Base-by-base conservation (phyloP, 2,329 filamentous ascomycete species). In the Venturia oleaginea region DNA sequence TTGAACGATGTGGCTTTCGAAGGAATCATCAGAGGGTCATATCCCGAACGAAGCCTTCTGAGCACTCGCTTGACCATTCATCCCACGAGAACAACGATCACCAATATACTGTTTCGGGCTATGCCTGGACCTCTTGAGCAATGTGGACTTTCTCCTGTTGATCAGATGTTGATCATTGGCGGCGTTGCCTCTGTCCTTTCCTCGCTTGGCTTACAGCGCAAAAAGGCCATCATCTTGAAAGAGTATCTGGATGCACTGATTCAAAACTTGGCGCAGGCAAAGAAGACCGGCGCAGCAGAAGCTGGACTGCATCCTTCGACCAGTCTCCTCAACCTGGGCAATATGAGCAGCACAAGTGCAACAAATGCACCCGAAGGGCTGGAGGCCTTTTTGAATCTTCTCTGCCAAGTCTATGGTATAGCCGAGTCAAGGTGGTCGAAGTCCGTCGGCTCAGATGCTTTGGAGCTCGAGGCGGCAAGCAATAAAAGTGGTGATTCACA, bases 251-350 rank as follows among this genome's bases (percentile, higher is more conserved):
- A 87, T 3, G 86, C 92, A 19, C 81, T 97, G 48, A 90, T 95
- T 62, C 88, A 87, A 40, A 92, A 90, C 2, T 81, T 99, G 10
- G 88, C 96, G 4, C 91, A 97, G 75, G 94, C 94, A 19, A 85
- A 94, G 46, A 97, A 95, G 59, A 84, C 93, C 59, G 93, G 93
- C 38, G 94, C 94, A 48, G 92, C 94, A n/a, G 94, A 97, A 72
- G 90, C 94, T 71, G 94, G 93, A 3, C 91, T 99, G 42, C 93
- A 97, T 76, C 94, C 94, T 48, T 93, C 93, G 22, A 91, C 93
- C 11, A 92, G 91, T 0, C 79, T 97, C 61, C 87, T 91, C 32
- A 87, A 88, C 15, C 78, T 94, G 37, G 90, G 91, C 19, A 90
- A 92, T 7, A 92, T 91, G 1, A 79, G 32, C 40, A 24, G n/a